Conservation (phyloP, 306 rosid species). For the Nissolia schottii region DNA sequence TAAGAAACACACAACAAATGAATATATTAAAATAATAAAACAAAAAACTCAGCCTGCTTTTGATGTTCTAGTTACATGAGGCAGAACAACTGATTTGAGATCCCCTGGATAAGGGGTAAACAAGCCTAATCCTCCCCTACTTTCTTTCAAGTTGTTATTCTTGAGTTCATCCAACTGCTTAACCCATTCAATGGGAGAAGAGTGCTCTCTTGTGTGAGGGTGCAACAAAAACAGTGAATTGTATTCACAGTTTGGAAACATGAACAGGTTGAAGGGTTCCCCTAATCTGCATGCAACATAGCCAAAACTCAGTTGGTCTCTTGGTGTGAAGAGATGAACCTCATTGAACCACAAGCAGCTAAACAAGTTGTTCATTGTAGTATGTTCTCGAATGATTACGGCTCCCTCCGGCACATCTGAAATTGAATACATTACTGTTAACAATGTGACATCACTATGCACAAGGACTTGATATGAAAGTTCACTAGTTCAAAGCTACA, state of each 20-base stretch:
- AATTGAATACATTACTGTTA: conserved; percentile 25
- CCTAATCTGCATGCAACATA: conserved; percentile 82
- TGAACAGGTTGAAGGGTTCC: conserved; percentile 58
- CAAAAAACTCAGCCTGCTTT: conserved; percentile 76
- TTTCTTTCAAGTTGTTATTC: conserved; percentile 60
- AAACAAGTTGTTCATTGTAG: conserved; percentile 70
- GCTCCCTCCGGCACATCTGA: conserved; percentile 99
- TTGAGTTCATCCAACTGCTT: conserved; percentile 68
- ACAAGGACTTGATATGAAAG: conserved; percentile 2
- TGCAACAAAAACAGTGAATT: conserved; percentile 90
- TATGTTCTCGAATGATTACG: conserved; percentile 77
- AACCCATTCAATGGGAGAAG: conserved; percentile 97
- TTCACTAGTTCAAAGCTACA: neutral
- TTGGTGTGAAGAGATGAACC: conserved; percentile 94
- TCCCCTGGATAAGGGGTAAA: conserved; percentile 86
- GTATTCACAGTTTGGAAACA: conserved; percentile 97
- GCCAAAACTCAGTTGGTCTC: conserved; percentile 98
- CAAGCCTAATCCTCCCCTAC: conserved; percentile 89
- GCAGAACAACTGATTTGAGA: conserved; percentile 64
- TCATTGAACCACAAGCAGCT: conserved; percentile 99
- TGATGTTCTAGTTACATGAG: conserved; percentile 69
- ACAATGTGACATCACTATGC: neutral
- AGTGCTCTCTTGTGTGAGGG: conserved; percentile 97
- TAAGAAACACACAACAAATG: conserved; percentile 21
- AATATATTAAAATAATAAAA: conserved; percentile 13